Percentiles rank a stretch among this genome's conserved stretches.
Evolutionary conservation across 139 green algal species (phyloP).

Genomic region (Edaphochlamys debaryana): DNA sequence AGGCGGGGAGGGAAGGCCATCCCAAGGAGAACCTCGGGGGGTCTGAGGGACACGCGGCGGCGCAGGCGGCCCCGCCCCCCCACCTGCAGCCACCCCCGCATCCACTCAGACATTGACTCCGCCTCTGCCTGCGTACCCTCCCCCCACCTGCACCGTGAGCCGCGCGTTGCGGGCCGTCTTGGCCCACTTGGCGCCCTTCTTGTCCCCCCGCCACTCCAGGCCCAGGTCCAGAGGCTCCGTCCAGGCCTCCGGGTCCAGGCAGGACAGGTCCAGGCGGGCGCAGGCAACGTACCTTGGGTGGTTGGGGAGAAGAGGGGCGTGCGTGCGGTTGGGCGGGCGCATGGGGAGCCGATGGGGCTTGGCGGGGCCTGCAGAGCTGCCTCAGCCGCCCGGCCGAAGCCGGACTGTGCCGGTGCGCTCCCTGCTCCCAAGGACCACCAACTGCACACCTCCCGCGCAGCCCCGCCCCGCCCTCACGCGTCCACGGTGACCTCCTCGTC

Average conservation of each 20-base stretch:
- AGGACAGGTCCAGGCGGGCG: not conserved
- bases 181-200: not conserved
- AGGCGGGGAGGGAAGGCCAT: too few species aligned
- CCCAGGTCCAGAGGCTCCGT: not conserved
- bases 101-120: not conserved
- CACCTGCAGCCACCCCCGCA: not conserved
- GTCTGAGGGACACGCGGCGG: too few species aligned
- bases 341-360: too few species aligned
- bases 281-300: not conserved
- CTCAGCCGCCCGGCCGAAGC: too few species aligned
- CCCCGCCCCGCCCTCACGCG: not conserved
- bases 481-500: constrained; percentile 32
- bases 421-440: too few species aligned
- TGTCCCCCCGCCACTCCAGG: not conserved
- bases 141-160: not conserved
- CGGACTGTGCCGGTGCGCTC: too few species aligned
- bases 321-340: too few species aligned
- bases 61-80: too few species aligned
- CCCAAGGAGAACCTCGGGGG: too few species aligned
- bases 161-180: not conserved
- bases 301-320: not conserved
- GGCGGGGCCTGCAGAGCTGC: too few species aligned
- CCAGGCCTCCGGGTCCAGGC: not conserved
- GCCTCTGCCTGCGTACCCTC: not conserved
- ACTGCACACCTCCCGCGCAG: too few species aligned